These are phyloP conservation scores for Fusarium algeriense DNA, from an alignment of 2,329 filamentous ascomycete species.

Conservation along the genomic window DNA sequence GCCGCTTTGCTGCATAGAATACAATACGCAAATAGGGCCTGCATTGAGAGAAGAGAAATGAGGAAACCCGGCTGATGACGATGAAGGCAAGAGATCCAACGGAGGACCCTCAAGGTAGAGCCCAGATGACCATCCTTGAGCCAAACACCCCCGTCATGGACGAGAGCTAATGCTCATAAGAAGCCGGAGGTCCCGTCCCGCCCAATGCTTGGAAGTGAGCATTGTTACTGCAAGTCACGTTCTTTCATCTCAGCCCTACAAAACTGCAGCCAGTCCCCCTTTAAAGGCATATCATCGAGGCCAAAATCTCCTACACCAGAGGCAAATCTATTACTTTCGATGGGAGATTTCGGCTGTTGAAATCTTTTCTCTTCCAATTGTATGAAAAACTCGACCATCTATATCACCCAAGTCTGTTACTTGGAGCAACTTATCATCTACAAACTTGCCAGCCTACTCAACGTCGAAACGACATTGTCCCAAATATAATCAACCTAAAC, in stretches of 20 bases:
- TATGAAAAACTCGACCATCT: not conserved
- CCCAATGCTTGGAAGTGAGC: conserved; percentile 23
- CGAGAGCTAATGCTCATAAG: conserved; percentile 36
- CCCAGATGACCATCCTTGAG: conserved; percentile 14
- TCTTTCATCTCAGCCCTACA: conserved; percentile 42
- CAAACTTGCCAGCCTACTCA: not conserved
- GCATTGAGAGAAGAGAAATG: conserved; percentile 40
- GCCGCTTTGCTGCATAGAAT: conserved; percentile 25
- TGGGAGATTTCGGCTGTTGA: not conserved
- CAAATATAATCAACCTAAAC: not conserved
- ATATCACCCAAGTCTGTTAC: conserved; percentile 13
- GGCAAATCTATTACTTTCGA: not conserved
- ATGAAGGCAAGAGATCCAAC: conserved; percentile 13
- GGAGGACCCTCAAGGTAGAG: conserved; percentile 15
- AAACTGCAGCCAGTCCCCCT: conserved; percentile 20
- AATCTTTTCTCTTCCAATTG: not conserved
- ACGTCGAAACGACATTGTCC: not conserved
- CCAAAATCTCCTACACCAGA: conserved; percentile 4
- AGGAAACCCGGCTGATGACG: conserved; percentile 33
- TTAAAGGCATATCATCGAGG: not conserved
- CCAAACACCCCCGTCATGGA: conserved; percentile 19
- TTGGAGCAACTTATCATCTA: not conserved
- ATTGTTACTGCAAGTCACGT: conserved; percentile 19
- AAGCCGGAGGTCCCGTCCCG: conserved; percentile 43
- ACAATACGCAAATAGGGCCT: conserved; percentile 25